These are phyloP conservation scores for Closterium sp. DNA, from an alignment of 139 green algal genomes.

Conservation along the genomic window DNA sequence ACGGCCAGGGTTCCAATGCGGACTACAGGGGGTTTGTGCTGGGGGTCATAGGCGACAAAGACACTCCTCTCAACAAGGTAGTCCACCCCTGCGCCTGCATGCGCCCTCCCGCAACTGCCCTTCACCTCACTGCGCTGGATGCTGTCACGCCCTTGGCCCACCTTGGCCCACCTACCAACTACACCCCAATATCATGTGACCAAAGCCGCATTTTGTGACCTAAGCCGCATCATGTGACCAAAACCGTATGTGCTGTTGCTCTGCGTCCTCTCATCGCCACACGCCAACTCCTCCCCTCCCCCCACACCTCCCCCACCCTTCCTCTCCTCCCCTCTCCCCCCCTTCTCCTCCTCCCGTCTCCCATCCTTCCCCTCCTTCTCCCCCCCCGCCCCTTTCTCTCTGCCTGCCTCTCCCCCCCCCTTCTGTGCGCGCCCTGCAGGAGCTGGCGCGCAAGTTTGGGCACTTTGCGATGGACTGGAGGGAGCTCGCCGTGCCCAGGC, in stretches of 20 bases:
- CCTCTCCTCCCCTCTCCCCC: neutral
- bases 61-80: constrained; percentile 49
- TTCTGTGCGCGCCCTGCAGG: no score
- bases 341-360: neutral
- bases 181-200: no score
- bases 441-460: constrained; percentile 48
- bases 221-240: no score
- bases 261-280: no score
- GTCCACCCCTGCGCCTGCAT: neutral
- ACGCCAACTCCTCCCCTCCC: no score
- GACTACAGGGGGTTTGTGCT: constrained; percentile 35
- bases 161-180: neutral
- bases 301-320: neutral
- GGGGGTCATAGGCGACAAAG: constrained; percentile 52
- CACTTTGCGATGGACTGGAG: constrained; percentile 56
- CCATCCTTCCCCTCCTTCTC: neutral
- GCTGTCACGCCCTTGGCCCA: neutral
- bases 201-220: no score
- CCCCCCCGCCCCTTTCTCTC: neutral
- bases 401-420: no score
- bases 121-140: neutral
- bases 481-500: constrained; percentile 54
- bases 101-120: neutral
- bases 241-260: no score
- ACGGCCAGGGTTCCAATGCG: constrained; percentile 48